Evolutionary conservation across 78 protist genomes (phyloP).

Genomic region (Acrasis kona): DNA sequence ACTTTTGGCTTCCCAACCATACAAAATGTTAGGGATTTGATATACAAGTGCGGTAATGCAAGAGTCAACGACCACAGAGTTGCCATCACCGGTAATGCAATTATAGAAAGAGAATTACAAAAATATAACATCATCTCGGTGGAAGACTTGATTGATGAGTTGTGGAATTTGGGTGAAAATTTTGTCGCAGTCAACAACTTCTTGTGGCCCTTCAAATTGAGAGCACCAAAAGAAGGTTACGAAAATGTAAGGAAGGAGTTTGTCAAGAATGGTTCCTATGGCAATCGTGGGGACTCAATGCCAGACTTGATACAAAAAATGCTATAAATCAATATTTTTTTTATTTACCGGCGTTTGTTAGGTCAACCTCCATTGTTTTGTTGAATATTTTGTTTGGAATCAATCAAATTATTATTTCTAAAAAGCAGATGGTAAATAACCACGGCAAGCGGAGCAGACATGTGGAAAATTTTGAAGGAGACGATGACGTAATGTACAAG

Average conservation of each 20-base stretch:
- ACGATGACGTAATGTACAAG: too few species aligned
- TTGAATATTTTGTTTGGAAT: too few species aligned
- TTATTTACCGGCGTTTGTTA: too few species aligned
- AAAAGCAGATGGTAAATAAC: too few species aligned
- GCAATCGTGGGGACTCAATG: slow-evolving; percentile 93
- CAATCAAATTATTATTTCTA: too few species aligned
- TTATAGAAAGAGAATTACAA: slow-evolving; percentile 72
- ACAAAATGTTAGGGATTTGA: slow-evolving; percentile 86
- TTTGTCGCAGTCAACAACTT: slow-evolving; percentile 88
- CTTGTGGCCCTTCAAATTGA: slow-evolving; percentile 99
- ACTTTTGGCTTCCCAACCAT: slow-evolving; percentile 97
- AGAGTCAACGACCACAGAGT: slow-evolving; percentile 87
- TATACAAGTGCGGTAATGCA: slow-evolving; percentile 98
- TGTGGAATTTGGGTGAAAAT: slow-evolving; percentile 91
- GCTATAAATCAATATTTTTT: neutral
- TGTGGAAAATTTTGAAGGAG: too few species aligned
- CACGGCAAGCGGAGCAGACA: too few species aligned
- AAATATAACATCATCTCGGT: slow-evolving; percentile 81
- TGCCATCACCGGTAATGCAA: slow-evolving; percentile 82
- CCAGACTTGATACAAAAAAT: slow-evolving; percentile 54
- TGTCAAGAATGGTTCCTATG: slow-evolving; percentile 97
- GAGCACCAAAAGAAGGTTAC: slow-evolving; percentile 87
- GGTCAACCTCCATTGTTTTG: too few species aligned
- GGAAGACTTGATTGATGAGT: slow-evolving; percentile 99
- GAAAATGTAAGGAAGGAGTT: slow-evolving; percentile 72